Evolutionary conservation across 2,329 filamentous ascomycete genomes (phyloP).

Genomic region (Aspergillus caelatus): DNA sequence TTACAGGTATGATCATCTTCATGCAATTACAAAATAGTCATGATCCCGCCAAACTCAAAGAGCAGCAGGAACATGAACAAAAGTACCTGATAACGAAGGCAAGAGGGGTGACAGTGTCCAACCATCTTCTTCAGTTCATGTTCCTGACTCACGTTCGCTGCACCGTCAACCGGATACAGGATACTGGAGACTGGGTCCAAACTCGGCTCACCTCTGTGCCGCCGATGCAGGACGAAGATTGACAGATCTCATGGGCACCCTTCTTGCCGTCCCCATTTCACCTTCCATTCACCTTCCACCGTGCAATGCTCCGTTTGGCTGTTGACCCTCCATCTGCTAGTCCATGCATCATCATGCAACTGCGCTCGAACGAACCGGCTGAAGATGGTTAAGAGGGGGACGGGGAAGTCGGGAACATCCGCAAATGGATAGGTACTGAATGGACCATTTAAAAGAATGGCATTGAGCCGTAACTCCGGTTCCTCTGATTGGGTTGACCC

Average conservation of each 20-base stretch:
- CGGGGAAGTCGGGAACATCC: neutral
- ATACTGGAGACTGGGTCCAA: constrained; percentile 5
- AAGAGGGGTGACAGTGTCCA: constrained; percentile 5
- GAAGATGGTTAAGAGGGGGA: neutral
- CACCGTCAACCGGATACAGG: constrained; percentile 10
- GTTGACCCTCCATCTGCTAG: constrained; percentile 3
- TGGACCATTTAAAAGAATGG: neutral
- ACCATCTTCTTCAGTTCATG: constrained; percentile 7
- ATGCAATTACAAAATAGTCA: constrained; percentile 3
- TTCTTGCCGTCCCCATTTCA: constrained; percentile 8
- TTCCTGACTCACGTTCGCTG: constrained; percentile 21
- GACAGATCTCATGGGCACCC: constrained; percentile 17
- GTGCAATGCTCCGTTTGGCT: neutral
- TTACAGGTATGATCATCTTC: neutral
- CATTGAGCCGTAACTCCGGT: neutral
- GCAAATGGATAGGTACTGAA: neutral
- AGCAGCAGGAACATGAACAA: neutral
- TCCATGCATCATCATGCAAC: neutral
- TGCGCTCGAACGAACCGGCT: neutral
- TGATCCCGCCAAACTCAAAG: neutral
- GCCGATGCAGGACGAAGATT: constrained; percentile 14
- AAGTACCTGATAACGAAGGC: neutral
- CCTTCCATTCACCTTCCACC: neutral
- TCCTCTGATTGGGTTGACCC: neutral
- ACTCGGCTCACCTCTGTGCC: constrained; percentile 4